Evolutionary conservation across 768 basidiomycete species (phyloP), one percentile per base, ranked within the genome.

Genomic region (Omphalotus guepiniiformis): DNA sequence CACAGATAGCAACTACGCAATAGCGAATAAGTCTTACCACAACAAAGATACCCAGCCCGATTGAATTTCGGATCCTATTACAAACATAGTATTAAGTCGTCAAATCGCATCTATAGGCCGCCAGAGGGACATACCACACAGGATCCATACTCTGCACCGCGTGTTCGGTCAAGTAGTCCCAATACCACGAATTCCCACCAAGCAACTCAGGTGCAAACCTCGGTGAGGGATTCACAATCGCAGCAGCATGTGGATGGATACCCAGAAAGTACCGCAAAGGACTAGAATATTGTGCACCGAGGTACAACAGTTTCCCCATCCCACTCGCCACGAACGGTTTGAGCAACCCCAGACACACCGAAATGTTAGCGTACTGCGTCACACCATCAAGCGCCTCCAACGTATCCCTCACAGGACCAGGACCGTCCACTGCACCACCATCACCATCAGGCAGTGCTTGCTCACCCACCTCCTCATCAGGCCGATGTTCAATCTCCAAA

Each of bases 21-120:
- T 22, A 8, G 15, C 64, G 64, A 13, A 64, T 60, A 70, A 72
- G 75, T n/a, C 64, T 57, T 16, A 65, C 63, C 23, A 68, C 71
- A 18, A 74, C 73, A 23, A 49, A 49, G 7, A 49, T 1, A 35
- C 39, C 42, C 26, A 49, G 34, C 21, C 48, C 48, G 8, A 49
- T 22, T 13, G 48, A 42, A 35, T 49, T 42, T 18, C 48, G 48
- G 32, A 49, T 42, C 42, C 46, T 47, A n/a, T 23, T 6, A 42
- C 3, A 23, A 16, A 35, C 18, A 16, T 29, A 15, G 32, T 21
- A 7, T 30, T 18, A 25, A 13, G 28, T 32, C 7, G 19, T 40
- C 15, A 15, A 2, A n/a, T 19, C 12, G 23, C 8, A 15, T n/a
- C n/a, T n/a, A 30, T 29, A 8, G 28, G 19, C 19, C 27, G n/a